Conservation (phyloP, 1,284 basidiomycete species). For the Mycosarcoma mackinlayi region DNA sequence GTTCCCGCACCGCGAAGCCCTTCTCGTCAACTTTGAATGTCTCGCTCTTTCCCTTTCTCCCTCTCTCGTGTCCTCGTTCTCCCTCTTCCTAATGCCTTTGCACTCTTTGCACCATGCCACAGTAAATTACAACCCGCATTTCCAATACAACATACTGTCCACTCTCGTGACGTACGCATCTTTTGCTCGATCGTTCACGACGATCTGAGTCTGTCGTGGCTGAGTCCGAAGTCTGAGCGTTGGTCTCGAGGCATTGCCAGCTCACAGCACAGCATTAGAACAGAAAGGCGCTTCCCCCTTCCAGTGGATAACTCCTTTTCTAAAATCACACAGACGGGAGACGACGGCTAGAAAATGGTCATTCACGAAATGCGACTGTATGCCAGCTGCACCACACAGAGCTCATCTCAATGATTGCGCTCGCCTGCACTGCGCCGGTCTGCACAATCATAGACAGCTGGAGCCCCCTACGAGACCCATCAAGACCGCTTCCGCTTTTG, state of each 20-base stretch:
- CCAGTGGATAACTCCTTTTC: neutral
- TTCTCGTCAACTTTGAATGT: slow-evolving; percentile 2
- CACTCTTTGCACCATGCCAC: too few relatives aligned
- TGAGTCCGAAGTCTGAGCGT: neutral
- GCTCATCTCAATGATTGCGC: neutral
- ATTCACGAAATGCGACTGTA: neutral
- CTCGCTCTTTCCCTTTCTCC: too few relatives aligned
- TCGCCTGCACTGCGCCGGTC: too few relatives aligned
- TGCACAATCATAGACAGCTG: too few relatives aligned
- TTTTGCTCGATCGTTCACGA: slow-evolving; percentile 11
- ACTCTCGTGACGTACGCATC: neutral
- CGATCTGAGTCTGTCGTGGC: slow-evolving; percentile 4
- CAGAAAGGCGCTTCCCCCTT: too few relatives aligned
- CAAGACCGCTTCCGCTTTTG: too few relatives aligned
- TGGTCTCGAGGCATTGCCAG: too few relatives aligned
- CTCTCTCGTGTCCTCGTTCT: neutral
- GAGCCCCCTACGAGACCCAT: too few relatives aligned
- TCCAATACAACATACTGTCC: too few relatives aligned
- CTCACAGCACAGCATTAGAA: too few relatives aligned
- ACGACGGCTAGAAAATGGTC: slow-evolving; percentile 2
- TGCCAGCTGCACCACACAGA: neutral
- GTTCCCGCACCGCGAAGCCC: slow-evolving; percentile 7
- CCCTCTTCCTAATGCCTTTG: too few relatives aligned
- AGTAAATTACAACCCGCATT: too few relatives aligned
- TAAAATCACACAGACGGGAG: slow-evolving; percentile 7